phyloP scores from a whole-genome alignment of 352 stramenopile species.

The Thalassiosira mediterranea region DNA sequence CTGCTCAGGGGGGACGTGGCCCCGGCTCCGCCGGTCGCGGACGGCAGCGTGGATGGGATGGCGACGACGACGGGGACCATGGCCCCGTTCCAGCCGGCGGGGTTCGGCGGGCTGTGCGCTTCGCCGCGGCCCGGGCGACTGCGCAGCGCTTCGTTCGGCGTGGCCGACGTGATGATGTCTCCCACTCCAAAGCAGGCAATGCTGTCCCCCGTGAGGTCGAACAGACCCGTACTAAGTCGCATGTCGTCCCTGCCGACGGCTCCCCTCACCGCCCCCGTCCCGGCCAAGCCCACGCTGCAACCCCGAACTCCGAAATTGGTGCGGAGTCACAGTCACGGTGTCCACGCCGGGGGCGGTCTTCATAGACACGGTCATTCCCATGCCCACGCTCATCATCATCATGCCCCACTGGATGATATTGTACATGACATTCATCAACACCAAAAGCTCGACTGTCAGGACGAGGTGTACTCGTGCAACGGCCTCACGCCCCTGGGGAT shows the following conservation, averaged over 20 bases:
- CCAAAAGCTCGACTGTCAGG: constrained; percentile 42
- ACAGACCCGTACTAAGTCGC: not conserved
- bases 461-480: constrained; percentile 51
- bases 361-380: not conserved
- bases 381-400: not conserved
- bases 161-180: constrained; percentile 5
- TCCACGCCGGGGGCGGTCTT: not conserved
- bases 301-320: not conserved
- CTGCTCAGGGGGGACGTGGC: constrained; percentile 35
- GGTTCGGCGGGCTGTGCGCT: constrained; percentile 37
- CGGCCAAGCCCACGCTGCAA: not conserved
- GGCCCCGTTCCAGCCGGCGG: constrained; percentile 41
- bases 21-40: not conserved
- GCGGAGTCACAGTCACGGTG: not conserved
- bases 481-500: constrained; percentile 47
- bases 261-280: not conserved
- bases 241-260: not conserved
- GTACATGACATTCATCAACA: constrained; percentile 53
- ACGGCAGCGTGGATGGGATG: not conserved
- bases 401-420: constrained; percentile 37
- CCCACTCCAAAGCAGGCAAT: not conserved
- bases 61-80: too few relatives aligned
- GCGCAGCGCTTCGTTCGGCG: constrained; percentile 36
- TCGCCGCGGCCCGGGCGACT: constrained; percentile 7
- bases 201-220: not conserved